A percentile compares a stretch with the other conserved stretches of the same genome.
phyloP scores from a whole-genome alignment of 345 rosid genomes.

The Pelargonium nanum region DNA sequence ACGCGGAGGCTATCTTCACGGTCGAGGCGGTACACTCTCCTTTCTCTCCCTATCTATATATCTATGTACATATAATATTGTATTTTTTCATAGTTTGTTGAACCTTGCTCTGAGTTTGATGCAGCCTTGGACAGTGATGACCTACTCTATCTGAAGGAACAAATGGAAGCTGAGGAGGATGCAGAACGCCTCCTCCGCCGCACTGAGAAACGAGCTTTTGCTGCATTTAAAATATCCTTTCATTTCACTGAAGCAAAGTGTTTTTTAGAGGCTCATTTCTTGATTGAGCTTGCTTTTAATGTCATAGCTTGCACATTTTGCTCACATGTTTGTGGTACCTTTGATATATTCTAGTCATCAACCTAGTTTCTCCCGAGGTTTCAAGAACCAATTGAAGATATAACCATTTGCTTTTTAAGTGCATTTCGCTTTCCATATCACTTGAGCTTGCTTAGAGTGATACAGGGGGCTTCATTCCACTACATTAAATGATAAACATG shows the following conservation, averaged over 20 bases:
- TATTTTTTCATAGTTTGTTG: slow-evolving; percentile 9
- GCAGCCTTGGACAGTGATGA: slow-evolving; percentile 99
- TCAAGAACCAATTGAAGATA: neutral
- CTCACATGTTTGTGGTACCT: neutral
- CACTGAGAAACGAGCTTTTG: slow-evolving; percentile 94
- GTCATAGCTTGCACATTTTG: neutral
- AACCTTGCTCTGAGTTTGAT: slow-evolving; percentile 19
- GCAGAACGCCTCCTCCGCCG: slow-evolving; percentile 93
- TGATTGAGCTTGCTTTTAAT: neutral
- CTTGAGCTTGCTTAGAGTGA: neutral
- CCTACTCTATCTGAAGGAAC: slow-evolving; percentile 94
- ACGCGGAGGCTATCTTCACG: slow-evolving; percentile 99
- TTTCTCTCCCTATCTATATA: neutral
- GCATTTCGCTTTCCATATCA: neutral
- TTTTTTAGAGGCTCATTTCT: neutral
- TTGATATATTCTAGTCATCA: neutral
- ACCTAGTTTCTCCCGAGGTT: neutral
- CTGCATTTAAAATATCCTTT: slow-evolving; percentile 97
- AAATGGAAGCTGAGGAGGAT: slow-evolving; percentile 99
- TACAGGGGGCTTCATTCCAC: neutral
- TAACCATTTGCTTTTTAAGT: neutral
- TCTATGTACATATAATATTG: neutral
- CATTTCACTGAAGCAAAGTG: neutral
- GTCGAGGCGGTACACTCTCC: slow-evolving; percentile 72
- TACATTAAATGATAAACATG: too few relatives aligned